A percentile compares a stretch with the other conserved stretches of the same genome.
phyloP scores from a whole-genome alignment of 2,329 filamentous ascomycete species.

The Alternaria dauci region DNA sequence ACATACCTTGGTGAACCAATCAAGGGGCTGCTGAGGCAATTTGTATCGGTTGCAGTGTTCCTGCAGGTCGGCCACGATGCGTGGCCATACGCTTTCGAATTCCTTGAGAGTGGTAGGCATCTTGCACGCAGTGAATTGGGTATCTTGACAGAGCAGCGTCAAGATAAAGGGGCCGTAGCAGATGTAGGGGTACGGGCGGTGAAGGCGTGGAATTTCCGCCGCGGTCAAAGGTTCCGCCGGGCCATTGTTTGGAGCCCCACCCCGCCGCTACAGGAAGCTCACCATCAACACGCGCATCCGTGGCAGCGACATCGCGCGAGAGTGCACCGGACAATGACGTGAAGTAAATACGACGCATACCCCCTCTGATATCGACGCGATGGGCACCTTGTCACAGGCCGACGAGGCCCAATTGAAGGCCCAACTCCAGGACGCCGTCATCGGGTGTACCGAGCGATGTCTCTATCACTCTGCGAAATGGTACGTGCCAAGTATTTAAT shows the following conservation, averaged over 20 bases:
- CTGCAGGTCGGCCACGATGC: slow-evolving; percentile 82
- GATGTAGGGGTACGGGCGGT: slow-evolving; percentile 17
- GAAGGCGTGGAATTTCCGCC: slow-evolving; percentile 10
- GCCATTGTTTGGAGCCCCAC: slow-evolving; percentile 28
- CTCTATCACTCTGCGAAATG: slow-evolving; percentile 97
- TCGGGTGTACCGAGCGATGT: slow-evolving; percentile 93
- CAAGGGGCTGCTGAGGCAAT: slow-evolving; percentile 78
- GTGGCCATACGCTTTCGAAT: slow-evolving; percentile 90
- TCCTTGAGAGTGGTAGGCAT: slow-evolving; percentile 82
- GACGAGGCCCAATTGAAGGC: slow-evolving; percentile 69
- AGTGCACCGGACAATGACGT: background rate
- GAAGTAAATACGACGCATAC: background rate
- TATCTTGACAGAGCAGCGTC: slow-evolving; percentile 6
- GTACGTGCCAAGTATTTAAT: slow-evolving; percentile 58
- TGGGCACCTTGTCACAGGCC: slow-evolving; percentile 47
- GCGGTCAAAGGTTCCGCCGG: slow-evolving; percentile 33
- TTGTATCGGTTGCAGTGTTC: slow-evolving; percentile 83
- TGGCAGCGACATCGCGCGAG: slow-evolving; percentile 10
- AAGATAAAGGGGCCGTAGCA: slow-evolving; percentile 19
- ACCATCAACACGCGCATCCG: slow-evolving; percentile 31
- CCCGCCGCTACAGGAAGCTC: slow-evolving; percentile 27
- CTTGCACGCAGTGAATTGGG: slow-evolving; percentile 6
- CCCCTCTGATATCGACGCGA: background rate
- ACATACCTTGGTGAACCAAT: slow-evolving; percentile 84
- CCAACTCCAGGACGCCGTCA: slow-evolving; percentile 82